Base-by-base conservation (phyloP, 2,329 filamentous ascomycete species). In the Pestalotiopsis sp. region DNA sequence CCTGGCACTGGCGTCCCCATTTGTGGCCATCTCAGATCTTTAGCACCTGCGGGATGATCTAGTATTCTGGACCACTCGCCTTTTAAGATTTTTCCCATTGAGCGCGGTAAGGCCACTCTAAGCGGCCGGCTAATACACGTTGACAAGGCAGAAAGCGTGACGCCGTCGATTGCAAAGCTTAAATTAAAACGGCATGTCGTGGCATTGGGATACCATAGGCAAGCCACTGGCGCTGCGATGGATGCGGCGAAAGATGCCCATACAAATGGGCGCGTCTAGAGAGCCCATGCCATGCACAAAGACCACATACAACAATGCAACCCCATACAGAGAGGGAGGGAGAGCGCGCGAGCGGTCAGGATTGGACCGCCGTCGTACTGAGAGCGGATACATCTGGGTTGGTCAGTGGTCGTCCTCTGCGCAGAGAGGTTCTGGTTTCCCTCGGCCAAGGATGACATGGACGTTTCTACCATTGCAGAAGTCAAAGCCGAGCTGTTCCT, bases 11-110 rank as follows among this genome's bases (percentile, higher is more conserved):
- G 40, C 36, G 65, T 41, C 52, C 31, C 65, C 52, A 66, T 56
- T 31, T 20, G 41, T 45, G 64, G 64, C 25, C 64, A 66, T 66
- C 64, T 66, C 64, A 59, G 65, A 66, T 66, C 65, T 66, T 36
- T 40, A 31, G 63, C 41, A 57, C 49, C 36, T 66, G 65, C 52
- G 65, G 45, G 65, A 64, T 64, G 65, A 66, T 66, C 65, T 60
- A 57, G 17, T 1, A 52, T 66, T 45, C 56, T 66, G 31, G 65
- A 66, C 65, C 65, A 66, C 52, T 66, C 17, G 52, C 58, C 60
- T 66, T 27, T 36, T 59, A 31, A 27, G 23, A 52, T n/a, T 52
- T 52, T 52, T 52, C 41, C n/a, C 14, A 52, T 52, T 52, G 45
- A 52, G 45, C 45, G 45, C 45, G 45, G 52, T 14, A 17, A 25